Evolutionary conservation across 768 basidiomycete genomes (phyloP), one percentile per base, ranked within the genome.

Genomic region (Trametes elegans): DNA sequence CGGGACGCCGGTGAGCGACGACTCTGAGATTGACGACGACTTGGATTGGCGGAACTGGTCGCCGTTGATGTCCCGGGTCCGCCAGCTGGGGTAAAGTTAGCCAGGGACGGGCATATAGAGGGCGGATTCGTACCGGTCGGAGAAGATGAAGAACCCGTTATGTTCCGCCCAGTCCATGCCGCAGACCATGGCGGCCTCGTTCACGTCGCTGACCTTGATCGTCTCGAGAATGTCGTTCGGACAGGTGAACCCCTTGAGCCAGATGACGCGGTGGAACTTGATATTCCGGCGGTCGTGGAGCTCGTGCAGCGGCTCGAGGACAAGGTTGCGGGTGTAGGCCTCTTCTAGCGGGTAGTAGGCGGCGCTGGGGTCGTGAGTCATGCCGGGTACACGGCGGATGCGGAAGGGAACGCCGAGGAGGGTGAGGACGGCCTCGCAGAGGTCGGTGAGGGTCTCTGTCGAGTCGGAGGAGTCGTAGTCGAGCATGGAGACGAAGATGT

Each of bases 141-240:
- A 98, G 73, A 97, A 98, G 62, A 98, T 94, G 77, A 98, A 99
- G 72, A 93, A 89, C 0, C 94, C 94, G 60, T 93, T 91, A 65
- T 94, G 90, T 71, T 99, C 95, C 10, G 94, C 96, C 97, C 97
- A 99, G 67, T 99, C 97, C 96, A 98, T 98, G n/a, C 95, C 96
- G 67, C 97, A 98, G 2, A 98, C 93, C 92, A 99, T 93, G 0
- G 94, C 92, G 3, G 97, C 97, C 61, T 94, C 84, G 67, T 98
- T 99, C 28, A 81, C 80, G 61, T 88, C 79, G 68, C 89, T 92
- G 57, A 98, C 88, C 59, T 94, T 86, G 67, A 98, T 84, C 21
- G 90, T 96, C 72, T 99, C 97, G 47, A 99, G 76, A 43, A 99
- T 94, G 69, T 99, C 97, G 65, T 93, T 96, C 2, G 97, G 97